Evolutionary conservation across 2,329 filamentous ascomycete genomes (phyloP), one percentile per base, ranked within the genome.

Genomic region (Aspergillus terreus): DNA sequence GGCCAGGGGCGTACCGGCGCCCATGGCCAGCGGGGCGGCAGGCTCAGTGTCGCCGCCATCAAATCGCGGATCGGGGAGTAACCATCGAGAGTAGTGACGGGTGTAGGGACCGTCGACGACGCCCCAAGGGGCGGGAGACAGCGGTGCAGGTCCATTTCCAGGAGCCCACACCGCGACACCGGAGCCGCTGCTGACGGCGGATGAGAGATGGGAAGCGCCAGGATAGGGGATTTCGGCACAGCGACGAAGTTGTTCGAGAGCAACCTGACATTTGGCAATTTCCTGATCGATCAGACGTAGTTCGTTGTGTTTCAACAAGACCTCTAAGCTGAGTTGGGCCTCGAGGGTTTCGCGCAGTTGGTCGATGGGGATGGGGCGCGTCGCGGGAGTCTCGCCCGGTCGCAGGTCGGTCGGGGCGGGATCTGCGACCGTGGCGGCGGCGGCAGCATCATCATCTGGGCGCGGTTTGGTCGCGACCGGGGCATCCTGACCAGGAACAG

Each of bases 261-360:
- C 90, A 58, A 92, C 78, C 75, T 97, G 92, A 67, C 92, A 96
- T 76, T 96, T 97, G 58, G 90, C 92, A 58, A 97, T 81, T 75
- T 97, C 94, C 73, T 96, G 91, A 67, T 97, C 90, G 70, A 97
- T 96, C 60, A 96, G 79, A 51, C 92, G 89, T 53, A 97, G 76
- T 76, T 99, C 94, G 64, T 94, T 85, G 72, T 99, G 94, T 78
- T 96, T 97, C 68, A 95, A 76, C 57, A 97, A 76, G 48, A 97
- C 92, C 75, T 96, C 92, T 59, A 94, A 82, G 64, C 91, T 89
- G 70, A 97, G 87, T 72, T 96, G 88, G 56, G 90, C 85, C 66
- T 91, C 86, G 66, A 97, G 87, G 33, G 82, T 81, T 61, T 92
- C 85, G 66, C 83, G 83, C 57, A 87, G 80, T 52, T 75, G 76